Base-by-base conservation (phyloP, 2,329 filamentous ascomycete species). In the Pyrenochaeta sp. region DNA sequence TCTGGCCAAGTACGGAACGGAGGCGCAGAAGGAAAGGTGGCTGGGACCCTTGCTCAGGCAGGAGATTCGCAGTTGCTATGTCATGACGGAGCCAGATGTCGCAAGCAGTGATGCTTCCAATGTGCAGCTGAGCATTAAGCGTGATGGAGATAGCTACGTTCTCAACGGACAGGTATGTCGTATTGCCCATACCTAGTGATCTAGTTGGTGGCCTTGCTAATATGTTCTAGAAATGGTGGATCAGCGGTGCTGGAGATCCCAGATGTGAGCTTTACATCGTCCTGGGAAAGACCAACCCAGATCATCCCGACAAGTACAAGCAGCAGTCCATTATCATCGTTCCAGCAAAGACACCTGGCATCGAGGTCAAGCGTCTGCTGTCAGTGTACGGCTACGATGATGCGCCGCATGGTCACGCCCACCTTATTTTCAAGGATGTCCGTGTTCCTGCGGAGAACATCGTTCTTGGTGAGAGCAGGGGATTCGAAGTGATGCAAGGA, bases 401-500 rank as follows among this genome's bases (percentile, higher is more conserved):
- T 63, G 93, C 93, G n/a, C 93, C 93, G 2, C 93, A 97, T 71
- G 93, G 93, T 37, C 93, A 97, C 74, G 92, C 90, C 30, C 91
- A 97, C 71, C 83, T 97, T 67, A 82, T 79, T 29, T 96, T 97
- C 77, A 81, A 85, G 46, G 86, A 96, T 67, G 93, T 96, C 51
- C 87, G 91, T 44, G 88, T 96, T 1, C 92, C 92, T 3, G 83
- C 79, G 14, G 76, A 78, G 56, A 92, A 88, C 75, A 86, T 96
- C 60, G 88, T 96, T 7, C 85, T 96, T 2, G 93, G 93, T 45
- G 89, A 93, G 71, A 90, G 93, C 48, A 85, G 90, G 53, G 93
- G 93, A n/a, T 96, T 96, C 70, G 92, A 96, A 74, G 95, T 97
- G 63, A 96, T 96, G 67, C 93, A 97, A 72, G 93, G 93, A 42